Evolutionary conservation across 176 grass and related monocot species (phyloP), one percentile per base, ranked within the genome.

Genomic region (Cymbopogon citratus): DNA sequence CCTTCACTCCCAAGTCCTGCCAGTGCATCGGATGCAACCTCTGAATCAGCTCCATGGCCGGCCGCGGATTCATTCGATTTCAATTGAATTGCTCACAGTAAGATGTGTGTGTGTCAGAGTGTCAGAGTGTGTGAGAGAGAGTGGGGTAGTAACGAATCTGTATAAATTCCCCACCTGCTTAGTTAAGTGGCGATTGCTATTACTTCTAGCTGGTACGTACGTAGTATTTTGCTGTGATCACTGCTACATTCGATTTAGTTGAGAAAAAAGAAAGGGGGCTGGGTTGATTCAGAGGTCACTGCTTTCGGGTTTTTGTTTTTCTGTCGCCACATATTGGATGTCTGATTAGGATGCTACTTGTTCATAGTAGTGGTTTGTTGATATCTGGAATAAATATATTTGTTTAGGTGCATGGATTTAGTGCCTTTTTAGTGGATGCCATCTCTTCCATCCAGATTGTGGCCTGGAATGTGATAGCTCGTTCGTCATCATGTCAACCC

Each of bases 1-100:
- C 95, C 31, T 97, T 97, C 91, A 92, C 87, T 34, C 95, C 95
- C 40, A 97, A 87, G 74, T 76, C 92, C 18, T 97, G 95, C 85
- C 71, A 89, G 63, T 97, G 95, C 86, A 63, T 90, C 39, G 65
- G 65, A 28, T 97, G 95, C 70, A 90, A 85, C 80, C 59, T 89
- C 80, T 97, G 90, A 97, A n/a, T n/a, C n/a, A n/a, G 31, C 54
- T n/a, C 7, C 21, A 3, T 29, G 5, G 15, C 29, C 29, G 8
- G 6, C 12, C 6, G 19, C 28, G 63, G 52, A 43, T 82, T 31
- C 4, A 23, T 57, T 57, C 21, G 23, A 48, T 64, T 72, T 38
- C 57, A 1, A 15, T 48, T 79, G 7, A 63, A 29, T 48, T 72
- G 61, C 23, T 25, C 74, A 25, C 43, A 1, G 69, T 60, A 31